Evolutionary conservation across 2,329 filamentous ascomycete genomes (phyloP), one percentile per base, ranked within the genome.

Genomic region (Plenodomus biglobosus): DNA sequence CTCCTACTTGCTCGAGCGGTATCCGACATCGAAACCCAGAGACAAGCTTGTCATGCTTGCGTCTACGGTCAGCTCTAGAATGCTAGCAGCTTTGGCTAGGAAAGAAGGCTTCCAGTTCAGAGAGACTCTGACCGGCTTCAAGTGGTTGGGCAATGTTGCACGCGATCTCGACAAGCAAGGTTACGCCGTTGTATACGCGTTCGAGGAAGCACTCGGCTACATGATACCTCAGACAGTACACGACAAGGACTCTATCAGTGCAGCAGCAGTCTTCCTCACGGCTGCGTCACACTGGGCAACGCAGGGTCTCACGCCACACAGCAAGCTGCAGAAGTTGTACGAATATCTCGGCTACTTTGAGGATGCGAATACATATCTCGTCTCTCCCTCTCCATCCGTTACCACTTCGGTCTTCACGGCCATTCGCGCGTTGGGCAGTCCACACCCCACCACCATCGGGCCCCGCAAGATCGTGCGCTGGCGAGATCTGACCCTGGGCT

Each of bases 101-200:
- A 71, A 75, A 17, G 78, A 80, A 64, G 80, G 79, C 1, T 80
- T 85, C 53, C 71, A 78, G 42, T 84, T 81, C 60, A 73, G 76
- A 48, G 83, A 86, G 59, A 85, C 84, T 0, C 69, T 86, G 22
- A 86, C 84, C 0, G 84, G 84, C 1, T 86, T 86, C 72, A 86
- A 86, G 65, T 86, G 84, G 84, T 78, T 86, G 53, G 84, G 82
- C 2, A 85, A 85, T 53, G 75, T 80, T 38, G 80, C 82, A 1
- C 76, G 78, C 16, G 71, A 78, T n/a, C 73, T 85, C 1, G 72
- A 62, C 1, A 53, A 46, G n/a, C 38, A 65, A 35, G 80, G 79
- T 19, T 80, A 79, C 55, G 71, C 76, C 18, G 76, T 80, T 1
- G 71, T 76, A 0, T 85, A 80, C 59, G 83, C 82, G 1, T 86